phyloP scores from a whole-genome alignment of 257 asterid genomes.

The Datura wrightii region DNA sequence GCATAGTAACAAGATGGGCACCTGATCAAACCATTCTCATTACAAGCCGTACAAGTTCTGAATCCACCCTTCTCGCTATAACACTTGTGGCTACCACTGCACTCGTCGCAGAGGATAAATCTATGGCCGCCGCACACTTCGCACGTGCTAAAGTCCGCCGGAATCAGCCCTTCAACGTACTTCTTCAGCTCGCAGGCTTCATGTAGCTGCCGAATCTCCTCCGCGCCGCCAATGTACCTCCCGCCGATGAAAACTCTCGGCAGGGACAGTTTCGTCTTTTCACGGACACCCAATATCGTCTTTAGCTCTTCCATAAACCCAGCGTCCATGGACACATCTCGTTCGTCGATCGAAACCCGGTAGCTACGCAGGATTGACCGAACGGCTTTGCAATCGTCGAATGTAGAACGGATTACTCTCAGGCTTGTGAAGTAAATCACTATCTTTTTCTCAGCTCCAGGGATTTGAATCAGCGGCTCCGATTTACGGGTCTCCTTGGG shows the following conservation, averaged over 20 bases:
- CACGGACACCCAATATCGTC: constrained; percentile 58
- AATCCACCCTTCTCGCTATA: constrained; percentile 77
- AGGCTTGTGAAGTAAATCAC: constrained; percentile 87
- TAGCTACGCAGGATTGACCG: constrained; percentile 68
- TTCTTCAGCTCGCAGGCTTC: constrained; percentile 90
- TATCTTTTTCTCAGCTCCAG: constrained; percentile 68
- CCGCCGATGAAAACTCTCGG: constrained; percentile 93
- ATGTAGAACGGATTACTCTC: constrained; percentile 80
- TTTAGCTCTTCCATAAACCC: constrained; percentile 76
- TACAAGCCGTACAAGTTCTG: constrained; percentile 80
- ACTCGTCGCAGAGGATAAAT: constrained; percentile 73
- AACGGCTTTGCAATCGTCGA: constrained; percentile 81
- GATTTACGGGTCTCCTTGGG: constrained; percentile 35
- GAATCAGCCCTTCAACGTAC: constrained; percentile 62
- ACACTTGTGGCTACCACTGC: constrained; percentile 86
- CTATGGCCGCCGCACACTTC: constrained; percentile 78
- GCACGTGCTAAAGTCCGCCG: constrained; percentile 62
- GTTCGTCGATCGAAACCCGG: constrained; percentile 82
- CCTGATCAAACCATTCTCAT: constrained; percentile 92
- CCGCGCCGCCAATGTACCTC: constrained; percentile 89
- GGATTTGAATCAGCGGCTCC: constrained; percentile 55
- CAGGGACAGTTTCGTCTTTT: constrained; percentile 55
- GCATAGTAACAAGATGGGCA: constrained; percentile 88
- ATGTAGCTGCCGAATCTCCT: constrained; percentile 78
- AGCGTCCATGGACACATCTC: constrained; percentile 87